Evolutionary conservation across 2,329 filamentous ascomycete genomes (phyloP), one percentile per base, ranked within the genome.

Genomic region (Didymella segeticola): DNA sequence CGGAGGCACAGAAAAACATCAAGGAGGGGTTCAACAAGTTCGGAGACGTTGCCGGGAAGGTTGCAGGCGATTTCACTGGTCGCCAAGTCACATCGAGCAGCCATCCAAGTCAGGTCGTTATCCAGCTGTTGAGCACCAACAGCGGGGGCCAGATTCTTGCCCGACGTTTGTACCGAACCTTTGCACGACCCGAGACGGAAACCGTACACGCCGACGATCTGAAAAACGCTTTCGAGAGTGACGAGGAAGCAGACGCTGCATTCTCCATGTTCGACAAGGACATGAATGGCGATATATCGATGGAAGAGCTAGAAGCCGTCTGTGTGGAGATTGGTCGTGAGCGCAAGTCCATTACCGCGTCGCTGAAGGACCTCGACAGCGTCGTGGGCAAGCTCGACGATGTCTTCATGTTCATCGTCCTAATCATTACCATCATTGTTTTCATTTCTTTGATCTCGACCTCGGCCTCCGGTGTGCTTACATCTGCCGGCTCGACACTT

Each of bases 251-350:
- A 0, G 89, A 95, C 47, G 89, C 89, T 2, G 93, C 93, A 0
- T 97, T 98, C 67, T 81, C 82, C 63, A 93, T 97, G 80, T 97
- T 97, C 63, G 93, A 98, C 77, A 96, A 95, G 70, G 93, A 98
- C 67, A 86, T 97, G 79, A 98, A 98, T 60, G 93, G 93, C 4
- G 93, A 98, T 68, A 96, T 97, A 43, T 96, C 90, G 0, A 92
- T 96, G 85, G 91, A 96, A 67, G 93, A 97, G 72, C 84, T 98
- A 19, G 93, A 97, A 74, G 86, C 90, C 19, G 92, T 96, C 20
- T 96, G 91, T 75, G 93, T 96, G 45, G 93, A 98, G 70, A 95
- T 97, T 61, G 92, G 93, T 29, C 86, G 93, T 14, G 93, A 98
- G 78, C 90, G 93, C 70, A 98, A 97, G 74, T 91, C 92, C 7